Conservation (phyloP, 768 basidiomycete genomes). For the Stropharia rugosoannulata region DNA sequence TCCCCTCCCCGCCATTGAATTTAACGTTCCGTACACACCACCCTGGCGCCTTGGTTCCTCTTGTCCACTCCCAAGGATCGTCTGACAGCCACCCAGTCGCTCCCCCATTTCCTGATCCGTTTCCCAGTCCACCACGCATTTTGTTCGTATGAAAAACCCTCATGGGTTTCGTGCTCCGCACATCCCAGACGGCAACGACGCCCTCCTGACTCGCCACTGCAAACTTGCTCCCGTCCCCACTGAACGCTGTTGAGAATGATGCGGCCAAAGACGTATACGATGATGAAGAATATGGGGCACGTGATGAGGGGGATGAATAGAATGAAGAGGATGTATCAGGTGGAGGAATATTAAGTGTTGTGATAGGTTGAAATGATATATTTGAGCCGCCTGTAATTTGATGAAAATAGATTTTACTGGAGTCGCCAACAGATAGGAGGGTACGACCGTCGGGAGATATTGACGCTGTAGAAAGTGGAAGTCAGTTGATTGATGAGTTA, state of each 20-base stretch:
- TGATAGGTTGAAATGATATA: constrained; percentile 64
- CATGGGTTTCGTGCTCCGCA: constrained; percentile 68
- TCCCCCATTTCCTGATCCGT: constrained; percentile 3
- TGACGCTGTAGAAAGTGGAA: constrained; percentile 52
- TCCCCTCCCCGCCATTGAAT: constrained; percentile 54
- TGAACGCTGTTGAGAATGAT: constrained; percentile 81
- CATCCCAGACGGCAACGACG: constrained; percentile 80
- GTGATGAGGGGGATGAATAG: constrained; percentile 10
- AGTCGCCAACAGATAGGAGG: constrained; percentile 89
- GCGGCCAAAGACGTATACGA: constrained; percentile 52
- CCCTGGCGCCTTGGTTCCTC: constrained; percentile 62
- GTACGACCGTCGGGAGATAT: constrained; percentile 88
- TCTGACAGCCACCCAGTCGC: constrained; percentile 52
- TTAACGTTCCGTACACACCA: constrained; percentile 89
- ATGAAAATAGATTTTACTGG: constrained; percentile 81
- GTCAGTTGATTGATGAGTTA: constrained; percentile 8
- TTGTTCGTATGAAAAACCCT: constrained; percentile 66
- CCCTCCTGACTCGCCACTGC: constrained; percentile 85
- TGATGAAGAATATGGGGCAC: neutral
- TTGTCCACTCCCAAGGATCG: constrained; percentile 69
- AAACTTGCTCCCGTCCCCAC: constrained; percentile 72
- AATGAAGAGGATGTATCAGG: constrained; percentile 33
- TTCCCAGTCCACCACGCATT: constrained; percentile 19
- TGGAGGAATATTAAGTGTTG: constrained; percentile 66
- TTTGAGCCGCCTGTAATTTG: constrained; percentile 64